Percentiles rank a stretch among this genome's conserved stretches.
phyloP scores from a whole-genome alignment of 768 basidiomycete genomes.

The Pulveroboletus ravenelii region DNA sequence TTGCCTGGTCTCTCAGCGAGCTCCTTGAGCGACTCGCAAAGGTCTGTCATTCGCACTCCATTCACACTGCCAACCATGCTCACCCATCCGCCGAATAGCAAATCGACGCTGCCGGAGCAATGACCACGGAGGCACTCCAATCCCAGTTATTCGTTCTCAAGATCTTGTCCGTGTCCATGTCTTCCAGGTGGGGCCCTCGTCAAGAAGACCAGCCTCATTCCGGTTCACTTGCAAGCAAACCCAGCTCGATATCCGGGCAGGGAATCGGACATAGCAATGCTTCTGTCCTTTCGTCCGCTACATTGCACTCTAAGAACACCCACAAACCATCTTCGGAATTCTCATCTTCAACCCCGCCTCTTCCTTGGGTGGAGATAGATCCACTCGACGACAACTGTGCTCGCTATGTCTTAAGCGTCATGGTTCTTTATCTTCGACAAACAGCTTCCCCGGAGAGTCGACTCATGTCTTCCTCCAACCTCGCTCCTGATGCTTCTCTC shows the following conservation, averaged over 20 bases:
- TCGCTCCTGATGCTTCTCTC: slow-evolving; percentile 59
- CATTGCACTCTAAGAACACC: slow-evolving; percentile 22
- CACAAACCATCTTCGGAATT: slow-evolving; percentile 43
- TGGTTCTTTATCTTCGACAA: slow-evolving; percentile 78
- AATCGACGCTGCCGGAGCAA: slow-evolving; percentile 46
- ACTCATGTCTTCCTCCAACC: slow-evolving; percentile 56
- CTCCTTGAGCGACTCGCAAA: slow-evolving; percentile 73
- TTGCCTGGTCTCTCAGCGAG: slow-evolving; percentile 73
- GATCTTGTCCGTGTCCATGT: slow-evolving; percentile 71
- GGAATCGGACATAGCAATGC: slow-evolving; percentile 30
- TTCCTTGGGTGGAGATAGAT: slow-evolving; percentile 57
- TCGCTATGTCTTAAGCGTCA: slow-evolving; percentile 74
- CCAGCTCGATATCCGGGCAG: slow-evolving; percentile 29
- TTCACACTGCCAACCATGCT: slow-evolving; percentile 2
- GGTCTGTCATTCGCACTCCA: slow-evolving; percentile 38
- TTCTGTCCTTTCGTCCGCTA: slow-evolving; percentile 31
- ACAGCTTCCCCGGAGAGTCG: slow-evolving; percentile 53
- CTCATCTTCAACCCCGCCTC: slow-evolving; percentile 28
- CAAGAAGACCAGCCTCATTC: slow-evolving; percentile 39
- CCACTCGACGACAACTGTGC: slow-evolving; percentile 80
- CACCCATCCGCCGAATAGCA: slow-evolving; percentile 37
- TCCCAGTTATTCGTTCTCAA: slow-evolving; percentile 85
- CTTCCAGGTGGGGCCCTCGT: slow-evolving; percentile 63
- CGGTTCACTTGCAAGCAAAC: slow-evolving; percentile 40
- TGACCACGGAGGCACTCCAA: slow-evolving; percentile 70